Conservation (phyloP, 2,329 filamentous ascomycete species). For the Pestalotiopsis fici region DNA sequence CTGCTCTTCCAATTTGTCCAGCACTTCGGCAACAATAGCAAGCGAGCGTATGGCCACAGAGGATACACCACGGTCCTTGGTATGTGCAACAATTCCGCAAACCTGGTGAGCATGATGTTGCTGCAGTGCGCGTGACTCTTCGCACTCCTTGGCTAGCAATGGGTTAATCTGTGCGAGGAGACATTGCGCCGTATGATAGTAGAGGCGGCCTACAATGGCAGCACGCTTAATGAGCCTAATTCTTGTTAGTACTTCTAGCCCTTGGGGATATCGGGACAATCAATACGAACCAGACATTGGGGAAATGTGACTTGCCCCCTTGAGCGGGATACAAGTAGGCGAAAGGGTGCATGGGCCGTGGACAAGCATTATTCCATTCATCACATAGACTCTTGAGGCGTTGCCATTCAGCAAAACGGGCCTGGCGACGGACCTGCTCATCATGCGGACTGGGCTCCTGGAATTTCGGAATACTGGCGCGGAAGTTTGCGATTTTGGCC, state of each 20-base stretch:
- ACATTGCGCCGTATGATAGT: conserved; percentile 86
- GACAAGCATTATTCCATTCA: conserved; percentile 76
- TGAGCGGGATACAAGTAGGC: conserved; percentile 70
- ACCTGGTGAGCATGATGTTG: conserved; percentile 79
- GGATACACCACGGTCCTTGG: conserved; percentile 77
- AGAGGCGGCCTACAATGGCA: conserved; percentile 78
- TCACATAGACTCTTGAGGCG: conserved; percentile 80
- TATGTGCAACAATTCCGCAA: conserved; percentile 86
- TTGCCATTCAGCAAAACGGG: conserved; percentile 75
- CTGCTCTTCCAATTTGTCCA: conserved; percentile 71
- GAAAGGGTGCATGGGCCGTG: conserved; percentile 84
- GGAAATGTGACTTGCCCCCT: conserved; percentile 71
- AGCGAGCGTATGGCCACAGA: conserved; percentile 79
- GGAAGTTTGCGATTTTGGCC: conserved; percentile 84
- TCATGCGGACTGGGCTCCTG: conserved; percentile 61
- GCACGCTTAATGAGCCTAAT: conserved; percentile 77
- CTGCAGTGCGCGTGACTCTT: conserved; percentile 71
- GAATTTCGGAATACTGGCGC: conserved; percentile 66
- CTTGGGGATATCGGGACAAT: background rate
- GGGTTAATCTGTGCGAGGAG: conserved; percentile 81
- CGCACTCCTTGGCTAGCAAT: conserved; percentile 56
- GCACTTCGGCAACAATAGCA: conserved; percentile 72
- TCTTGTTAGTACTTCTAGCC: background rate
- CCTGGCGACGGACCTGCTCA: conserved; percentile 64
- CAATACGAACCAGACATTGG: conserved; percentile 74